A percentile compares a stretch with the other conserved stretches of the same genome.
phyloP scores from a whole-genome alignment of 805 yeast species.

The Barnettozyma sucrosica region DNA sequence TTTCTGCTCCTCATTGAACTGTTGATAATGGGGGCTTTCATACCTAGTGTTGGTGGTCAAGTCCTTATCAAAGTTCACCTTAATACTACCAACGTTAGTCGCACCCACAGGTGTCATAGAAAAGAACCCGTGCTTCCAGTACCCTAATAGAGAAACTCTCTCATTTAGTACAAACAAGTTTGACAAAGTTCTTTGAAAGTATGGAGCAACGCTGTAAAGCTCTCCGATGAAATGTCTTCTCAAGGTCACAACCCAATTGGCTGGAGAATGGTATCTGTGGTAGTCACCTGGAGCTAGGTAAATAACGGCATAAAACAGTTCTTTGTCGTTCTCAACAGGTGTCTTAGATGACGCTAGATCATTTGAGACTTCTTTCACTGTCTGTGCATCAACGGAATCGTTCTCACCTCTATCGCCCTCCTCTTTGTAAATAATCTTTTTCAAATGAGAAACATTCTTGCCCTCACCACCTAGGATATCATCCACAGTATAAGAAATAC shows the following conservation, averaged over 20 bases:
- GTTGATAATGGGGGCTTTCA: constrained; percentile 35
- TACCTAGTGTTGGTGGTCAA: constrained; percentile 75
- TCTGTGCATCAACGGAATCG: constrained; percentile 15
- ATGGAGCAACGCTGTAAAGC: constrained; percentile 92
- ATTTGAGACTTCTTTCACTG: constrained; percentile 35
- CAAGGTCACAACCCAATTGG: constrained; percentile 89
- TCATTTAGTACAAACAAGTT: constrained; percentile 90
- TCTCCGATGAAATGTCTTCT: constrained; percentile 97
- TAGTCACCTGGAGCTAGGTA: constrained; percentile 98
- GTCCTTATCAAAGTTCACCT: constrained; percentile 85
- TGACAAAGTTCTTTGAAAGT: constrained; percentile 80
- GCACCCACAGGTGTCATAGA: constrained; percentile 99
- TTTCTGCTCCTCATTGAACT: constrained; percentile 16
- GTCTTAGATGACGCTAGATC: constrained; percentile 20
- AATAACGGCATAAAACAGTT: constrained; percentile 81
- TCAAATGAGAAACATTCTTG: constrained; percentile 37
- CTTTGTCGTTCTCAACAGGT: constrained; percentile 35
- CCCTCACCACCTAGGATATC: constrained; percentile 57
- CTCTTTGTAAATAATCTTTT: constrained; percentile 45
- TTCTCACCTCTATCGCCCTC: constrained; percentile 61
- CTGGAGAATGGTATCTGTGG: constrained; percentile 94
- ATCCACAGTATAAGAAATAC: constrained; percentile 64
- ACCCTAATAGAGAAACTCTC: constrained; percentile 89
- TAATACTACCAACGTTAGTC: constrained; percentile 94
- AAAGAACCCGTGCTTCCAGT: constrained; percentile 96